Percentiles rank a stretch among this genome's conserved stretches.
Conservation (phyloP, 352 stramenopile species). For the Pythium dissotocum region DNA sequence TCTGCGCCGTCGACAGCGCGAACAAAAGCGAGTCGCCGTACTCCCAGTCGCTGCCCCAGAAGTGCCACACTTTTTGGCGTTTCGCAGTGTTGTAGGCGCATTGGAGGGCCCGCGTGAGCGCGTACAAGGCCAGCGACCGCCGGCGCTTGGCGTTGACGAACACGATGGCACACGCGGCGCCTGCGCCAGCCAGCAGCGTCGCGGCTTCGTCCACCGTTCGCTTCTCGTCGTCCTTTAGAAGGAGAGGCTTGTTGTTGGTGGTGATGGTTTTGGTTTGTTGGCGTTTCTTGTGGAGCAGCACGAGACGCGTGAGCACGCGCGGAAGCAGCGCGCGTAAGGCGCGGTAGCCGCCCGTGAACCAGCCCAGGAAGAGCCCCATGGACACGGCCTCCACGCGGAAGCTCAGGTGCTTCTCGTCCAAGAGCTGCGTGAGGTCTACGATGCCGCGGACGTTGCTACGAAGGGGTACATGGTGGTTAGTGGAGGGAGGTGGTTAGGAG, state of each 20-base stretch:
- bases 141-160: constrained; percentile 70
- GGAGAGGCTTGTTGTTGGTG: not conserved
- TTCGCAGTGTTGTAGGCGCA: constrained; percentile 88
- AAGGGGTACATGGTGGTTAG: not conserved
- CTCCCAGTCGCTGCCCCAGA: constrained; percentile 85
- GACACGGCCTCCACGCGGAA: constrained; percentile 86
- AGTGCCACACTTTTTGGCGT: constrained; percentile 76
- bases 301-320: constrained; percentile 39
- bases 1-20: constrained; percentile 67
- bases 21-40: constrained; percentile 84
- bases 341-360: constrained; percentile 81
- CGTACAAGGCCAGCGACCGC: constrained; percentile 81
- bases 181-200: constrained; percentile 54
- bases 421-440: constrained; percentile 54
- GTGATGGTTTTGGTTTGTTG: not conserved
- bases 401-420: constrained; percentile 73
- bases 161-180: constrained; percentile 59
- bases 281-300: not conserved
- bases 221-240: not conserved
- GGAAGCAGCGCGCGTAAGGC: constrained; percentile 58
- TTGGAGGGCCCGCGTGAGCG: constrained; percentile 77
- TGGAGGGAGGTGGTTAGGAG: not conserved
- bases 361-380: constrained; percentile 84
- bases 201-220: constrained; percentile 41
- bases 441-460: constrained; percentile 49